Base-by-base conservation (phyloP, 1,284 basidiomycete genomes). In the Ustilago curta region DNA sequence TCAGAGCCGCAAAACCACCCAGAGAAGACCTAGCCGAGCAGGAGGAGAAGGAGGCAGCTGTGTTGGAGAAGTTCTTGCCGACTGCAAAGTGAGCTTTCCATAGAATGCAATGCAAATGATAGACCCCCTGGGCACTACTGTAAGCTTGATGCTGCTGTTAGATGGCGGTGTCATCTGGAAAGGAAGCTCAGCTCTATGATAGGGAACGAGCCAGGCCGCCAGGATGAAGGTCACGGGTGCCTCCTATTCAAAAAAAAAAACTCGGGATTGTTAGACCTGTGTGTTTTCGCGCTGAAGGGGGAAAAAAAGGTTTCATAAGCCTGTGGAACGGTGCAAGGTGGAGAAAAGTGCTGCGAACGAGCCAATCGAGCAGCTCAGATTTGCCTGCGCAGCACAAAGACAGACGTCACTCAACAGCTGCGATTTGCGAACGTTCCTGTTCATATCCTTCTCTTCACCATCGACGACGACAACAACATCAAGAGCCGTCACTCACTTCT, bases 11-110 rank as follows among this genome's bases (percentile, higher is more conserved):
- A 8, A 76, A 73, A 18, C 78, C 78, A 16, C 69, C 78, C 2
- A 66, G 79, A 44, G 70, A 76, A 42, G 79, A 81, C 32, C 65
- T 81, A 8, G 79, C 77, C 0, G 69, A 77, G 27, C 77, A 79
- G 54, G 79, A 81, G 59, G 77, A 81, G 43, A 59, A 65, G 50
- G 79, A 81, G 49, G 70, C 70, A 2, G 59, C 58, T 43, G 50
- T 81, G 18, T 51, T 81, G 37, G 45, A 58, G 19, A 59, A 49
- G 52, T 79, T 79, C 40, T 58, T 81, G 14, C 67, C 79, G 5
- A 58, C 44, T 45, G 59, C 32, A 58, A 73, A 52, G 48, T 78
- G 35, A 44, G 18, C 8, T 11, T n/a, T n/a, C 3, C 2, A 21
- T 4, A n/a, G 6, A 14, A 21, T 14, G 32, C 19, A 47, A 37